phyloP scores from a whole-genome alignment of 768 basidiomycete genomes.

The Porpolomopsis calyptriformis region DNA sequence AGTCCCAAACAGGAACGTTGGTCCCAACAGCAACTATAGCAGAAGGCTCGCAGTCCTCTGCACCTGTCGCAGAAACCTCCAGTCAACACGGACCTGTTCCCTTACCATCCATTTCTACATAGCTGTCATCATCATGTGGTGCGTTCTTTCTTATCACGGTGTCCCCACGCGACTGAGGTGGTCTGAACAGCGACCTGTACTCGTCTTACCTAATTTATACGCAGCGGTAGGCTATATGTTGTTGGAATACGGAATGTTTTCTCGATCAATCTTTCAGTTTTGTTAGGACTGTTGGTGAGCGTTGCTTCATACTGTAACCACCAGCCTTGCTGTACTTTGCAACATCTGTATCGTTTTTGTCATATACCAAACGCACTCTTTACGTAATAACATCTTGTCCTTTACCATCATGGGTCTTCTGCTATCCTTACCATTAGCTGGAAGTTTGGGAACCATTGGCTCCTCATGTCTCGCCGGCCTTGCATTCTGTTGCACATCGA shows the following conservation, averaged over 20 bases:
- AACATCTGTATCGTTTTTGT: no score
- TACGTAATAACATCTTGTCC: not conserved
- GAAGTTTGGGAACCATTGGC: conserved; percentile 58
- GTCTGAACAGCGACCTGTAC: no score
- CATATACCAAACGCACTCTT: no score
- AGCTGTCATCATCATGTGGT: not conserved
- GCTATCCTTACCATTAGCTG: conserved; percentile 62
- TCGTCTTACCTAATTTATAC: no score
- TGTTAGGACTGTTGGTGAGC: no score
- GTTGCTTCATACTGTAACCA: no score
- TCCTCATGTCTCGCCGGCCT: conserved; percentile 76
- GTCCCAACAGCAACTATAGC: conserved; percentile 37
- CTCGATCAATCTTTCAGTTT: no score
- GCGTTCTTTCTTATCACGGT: not conserved
- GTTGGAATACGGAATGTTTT: no score
- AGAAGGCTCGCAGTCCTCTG: conserved; percentile 38
- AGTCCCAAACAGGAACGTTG: conserved; percentile 32
- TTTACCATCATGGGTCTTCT: conserved; percentile 51
- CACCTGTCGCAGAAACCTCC: conserved; percentile 23
- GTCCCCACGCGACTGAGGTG: not conserved
- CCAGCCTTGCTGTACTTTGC: no score
- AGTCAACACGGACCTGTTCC: conserved; percentile 4
- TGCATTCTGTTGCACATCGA: conserved; percentile 81
- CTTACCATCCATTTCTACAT: not conserved
- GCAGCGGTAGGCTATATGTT: no score